Conservation (phyloP, 2,329 filamentous ascomycete species). For the Tolypocladium album region DNA sequence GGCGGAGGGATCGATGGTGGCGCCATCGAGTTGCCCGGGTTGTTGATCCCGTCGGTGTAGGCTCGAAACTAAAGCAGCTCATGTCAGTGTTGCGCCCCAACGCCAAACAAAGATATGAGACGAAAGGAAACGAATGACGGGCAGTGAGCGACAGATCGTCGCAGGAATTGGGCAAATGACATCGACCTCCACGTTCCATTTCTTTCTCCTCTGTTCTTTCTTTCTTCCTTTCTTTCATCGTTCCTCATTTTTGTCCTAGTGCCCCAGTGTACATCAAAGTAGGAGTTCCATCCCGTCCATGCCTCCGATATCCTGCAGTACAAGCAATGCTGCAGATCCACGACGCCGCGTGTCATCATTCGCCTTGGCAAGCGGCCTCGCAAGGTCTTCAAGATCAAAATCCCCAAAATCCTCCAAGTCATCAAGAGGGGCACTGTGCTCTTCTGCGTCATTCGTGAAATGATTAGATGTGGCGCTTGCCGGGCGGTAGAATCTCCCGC, state of each 20-base stretch:
- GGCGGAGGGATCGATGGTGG: conserved; percentile 50
- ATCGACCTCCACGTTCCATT: neutral
- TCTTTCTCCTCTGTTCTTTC: neutral
- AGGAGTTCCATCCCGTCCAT: neutral
- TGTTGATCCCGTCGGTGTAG: conserved; percentile 45
- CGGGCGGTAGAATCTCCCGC: neutral
- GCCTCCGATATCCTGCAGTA: neutral
- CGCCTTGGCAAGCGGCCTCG: conserved; percentile 10
- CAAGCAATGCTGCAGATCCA: neutral
- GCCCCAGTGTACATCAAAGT: conserved; percentile 1
- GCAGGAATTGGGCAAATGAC: neutral
- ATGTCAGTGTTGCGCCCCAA: conserved; percentile 6
- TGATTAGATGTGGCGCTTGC: conserved; percentile 7
- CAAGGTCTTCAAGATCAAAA: conserved; percentile 15
- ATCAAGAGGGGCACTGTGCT: conserved; percentile 4
- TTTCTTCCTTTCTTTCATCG: neutral
- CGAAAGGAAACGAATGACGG: conserved; percentile 5
- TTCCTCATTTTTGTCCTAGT: neutral
- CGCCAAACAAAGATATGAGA: conserved; percentile 1
- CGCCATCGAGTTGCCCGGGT: conserved; percentile 34
- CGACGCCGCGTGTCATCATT: neutral
- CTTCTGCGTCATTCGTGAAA: neutral
- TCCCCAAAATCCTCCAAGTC: conserved; percentile 17
- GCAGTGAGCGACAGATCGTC: neutral
- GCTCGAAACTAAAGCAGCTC: conserved; percentile 39